phyloP scores from a whole-genome alignment of 371 early-diverging fungal species.

The Gilbertella persicaria region DNA sequence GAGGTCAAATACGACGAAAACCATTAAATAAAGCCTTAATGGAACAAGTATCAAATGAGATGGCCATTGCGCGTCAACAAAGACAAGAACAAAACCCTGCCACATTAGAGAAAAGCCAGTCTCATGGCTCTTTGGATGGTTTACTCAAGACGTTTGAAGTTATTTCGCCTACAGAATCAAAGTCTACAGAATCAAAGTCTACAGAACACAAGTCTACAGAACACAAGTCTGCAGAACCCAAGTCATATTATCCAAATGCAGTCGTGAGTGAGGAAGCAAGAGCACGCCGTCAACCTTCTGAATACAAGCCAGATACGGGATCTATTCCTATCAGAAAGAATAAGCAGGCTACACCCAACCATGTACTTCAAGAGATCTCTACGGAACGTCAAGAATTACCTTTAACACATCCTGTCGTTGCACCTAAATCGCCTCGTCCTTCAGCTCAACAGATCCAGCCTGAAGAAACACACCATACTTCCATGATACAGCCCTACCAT shows the following conservation, averaged over 20 bases:
- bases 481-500: slow-evolving; percentile 7
- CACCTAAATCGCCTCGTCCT: slow-evolving; percentile 35
- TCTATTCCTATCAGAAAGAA: slow-evolving; percentile 11
- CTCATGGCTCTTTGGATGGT: slow-evolving; percentile 10
- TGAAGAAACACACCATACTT: not conserved
- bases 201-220: not conserved
- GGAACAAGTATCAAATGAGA: slow-evolving; percentile 16
- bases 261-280: slow-evolving; percentile 8
- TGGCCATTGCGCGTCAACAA: slow-evolving; percentile 11
- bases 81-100: slow-evolving; percentile 4
- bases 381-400: not conserved
- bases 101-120: slow-evolving; percentile 10
- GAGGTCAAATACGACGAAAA: slow-evolving; percentile 35
- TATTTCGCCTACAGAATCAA: not conserved
- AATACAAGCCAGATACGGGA: slow-evolving; percentile 26
- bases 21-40: slow-evolving; percentile 31
- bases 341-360: not conserved
- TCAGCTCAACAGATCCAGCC: slow-evolving; percentile 10
- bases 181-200: not conserved
- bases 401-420: slow-evolving; percentile 1
- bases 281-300: slow-evolving; percentile 16
- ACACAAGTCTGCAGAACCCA: not conserved
- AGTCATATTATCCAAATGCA: not conserved
- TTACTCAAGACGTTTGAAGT: slow-evolving; percentile 14
- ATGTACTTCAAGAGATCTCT: slow-evolving; percentile 1